Evolutionary conservation across 345 rosid species (phyloP).

Genomic region (Eucalyptus marginata): DNA sequence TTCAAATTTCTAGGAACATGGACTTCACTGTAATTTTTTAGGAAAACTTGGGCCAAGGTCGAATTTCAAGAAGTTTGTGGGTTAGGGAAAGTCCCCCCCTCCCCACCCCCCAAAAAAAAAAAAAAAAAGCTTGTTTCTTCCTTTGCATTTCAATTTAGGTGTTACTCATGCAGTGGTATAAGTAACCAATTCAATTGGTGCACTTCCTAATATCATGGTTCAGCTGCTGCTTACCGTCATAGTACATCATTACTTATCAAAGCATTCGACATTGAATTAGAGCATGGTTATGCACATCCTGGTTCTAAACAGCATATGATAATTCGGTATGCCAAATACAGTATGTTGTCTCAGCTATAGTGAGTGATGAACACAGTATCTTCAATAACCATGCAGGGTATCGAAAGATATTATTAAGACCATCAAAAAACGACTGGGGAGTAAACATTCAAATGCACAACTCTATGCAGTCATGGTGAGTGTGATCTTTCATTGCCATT

Average conservation of each 20-base stretch:
- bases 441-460: constrained; percentile 57
- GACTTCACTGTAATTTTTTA: not conserved
- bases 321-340: not conserved
- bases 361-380: not conserved
- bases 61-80: not conserved
- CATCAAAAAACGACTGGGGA: constrained; percentile 78
- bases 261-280: not conserved
- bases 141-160: not conserved
- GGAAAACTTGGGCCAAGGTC: not conserved
- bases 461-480: constrained; percentile 81
- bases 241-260: not conserved
- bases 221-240: not conserved
- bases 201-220: not conserved
- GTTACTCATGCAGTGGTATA: not conserved
- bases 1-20: not conserved
- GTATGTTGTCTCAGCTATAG: not conserved
- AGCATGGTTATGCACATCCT: not conserved
- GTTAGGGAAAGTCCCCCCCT: not conserved
- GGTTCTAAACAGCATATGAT: not conserved
- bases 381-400: constrained; percentile 29
- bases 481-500: not conserved
- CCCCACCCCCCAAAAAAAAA: no score
- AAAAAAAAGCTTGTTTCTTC: not conserved
- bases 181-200: not conserved
- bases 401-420: constrained; percentile 79